Conservation (phyloP, 2,329 filamentous ascomycete genomes). For the Achaetomium macrosporum region DNA sequence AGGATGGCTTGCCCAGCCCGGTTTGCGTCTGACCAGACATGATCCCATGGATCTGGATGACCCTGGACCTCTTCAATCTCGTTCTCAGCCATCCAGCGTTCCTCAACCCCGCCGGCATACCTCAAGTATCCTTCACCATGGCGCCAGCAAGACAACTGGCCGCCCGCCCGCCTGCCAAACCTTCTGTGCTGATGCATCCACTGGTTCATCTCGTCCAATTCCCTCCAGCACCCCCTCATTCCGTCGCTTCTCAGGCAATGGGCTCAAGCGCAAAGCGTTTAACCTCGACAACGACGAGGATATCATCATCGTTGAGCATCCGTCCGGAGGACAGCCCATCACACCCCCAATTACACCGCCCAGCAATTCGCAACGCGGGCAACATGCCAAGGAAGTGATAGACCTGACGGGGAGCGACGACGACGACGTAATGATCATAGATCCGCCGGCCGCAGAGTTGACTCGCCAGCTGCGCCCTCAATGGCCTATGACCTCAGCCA, state of each 20-base stretch:
- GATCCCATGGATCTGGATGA: not conserved
- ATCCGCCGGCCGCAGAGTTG: constrained; percentile 5
- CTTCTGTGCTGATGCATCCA: not conserved
- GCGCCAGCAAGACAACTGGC: not conserved
- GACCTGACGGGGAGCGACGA: constrained; percentile 4
- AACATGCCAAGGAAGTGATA: not conserved
- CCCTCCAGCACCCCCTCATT: not conserved
- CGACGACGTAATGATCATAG: constrained; percentile 12
- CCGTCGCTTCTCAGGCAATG: not conserved
- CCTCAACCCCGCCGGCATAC: too few relatives aligned
- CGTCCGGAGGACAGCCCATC: not conserved
- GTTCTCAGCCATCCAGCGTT: too few relatives aligned
- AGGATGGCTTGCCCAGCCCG: not conserved
- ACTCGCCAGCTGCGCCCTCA: not conserved
- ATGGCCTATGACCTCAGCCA: not conserved
- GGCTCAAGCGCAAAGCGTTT: constrained; percentile 7
- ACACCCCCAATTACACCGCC: too few relatives aligned
- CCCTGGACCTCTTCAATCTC: not conserved
- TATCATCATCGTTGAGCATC: constrained; percentile 2
- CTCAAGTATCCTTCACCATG: too few relatives aligned
- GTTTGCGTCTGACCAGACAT: not conserved
- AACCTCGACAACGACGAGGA: not conserved
- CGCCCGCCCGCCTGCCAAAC: not conserved
- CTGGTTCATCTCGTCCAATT: too few relatives aligned
- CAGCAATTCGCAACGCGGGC: not conserved